Evolutionary conservation across 768 basidiomycete genomes (phyloP), one percentile per base, ranked within the genome.

Genomic region (Sarcomyxa edulis): DNA sequence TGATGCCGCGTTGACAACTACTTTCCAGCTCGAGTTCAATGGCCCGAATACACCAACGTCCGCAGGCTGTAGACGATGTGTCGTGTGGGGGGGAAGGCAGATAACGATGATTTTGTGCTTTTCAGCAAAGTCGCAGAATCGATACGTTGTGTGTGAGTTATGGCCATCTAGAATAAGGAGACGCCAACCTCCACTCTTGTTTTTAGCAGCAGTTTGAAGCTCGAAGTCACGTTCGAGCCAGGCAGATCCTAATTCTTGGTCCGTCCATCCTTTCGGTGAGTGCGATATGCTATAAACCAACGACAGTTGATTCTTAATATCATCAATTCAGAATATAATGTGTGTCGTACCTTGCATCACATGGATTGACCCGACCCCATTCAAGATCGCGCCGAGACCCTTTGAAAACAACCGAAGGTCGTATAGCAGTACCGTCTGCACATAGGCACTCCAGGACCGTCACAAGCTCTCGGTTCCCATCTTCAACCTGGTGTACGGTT

Each of bases 391-490:
- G 35, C 2, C 32, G 37, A 37, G 5, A 9, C 11, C 49, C 47
- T 25, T 48, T 34, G 19, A 26, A 40, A 16, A 44, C 28, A 5
- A 40, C 32, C 9, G 24, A 33, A 18, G 43, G 43, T 10, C 22
- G 22, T 12, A 39, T 24, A 18, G 15, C 15, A 4, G 36, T 48
- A 0, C 68, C 68, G 52, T 64, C 64, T 1, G 66, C 63, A 33
- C 46, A 54, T 4, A 64, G 42, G 49, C 56, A 56, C 41, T 71
- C 65, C 35, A 73, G 57, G 15, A 71, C 50, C 0, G 66, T 72
- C 20, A 71, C 58, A 2, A 69, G 58, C 42, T 71, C 58, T 0
- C 63, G 59, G 23, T 63, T 58, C 7, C 45, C 60, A 43, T 52
- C 58, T 6, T 47, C 37, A 7, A 53, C 38, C 14, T 47, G 38